Evolutionary conservation across 371 early-diverging fungal genomes (phyloP).

Genomic region (Mortierella sp.): DNA sequence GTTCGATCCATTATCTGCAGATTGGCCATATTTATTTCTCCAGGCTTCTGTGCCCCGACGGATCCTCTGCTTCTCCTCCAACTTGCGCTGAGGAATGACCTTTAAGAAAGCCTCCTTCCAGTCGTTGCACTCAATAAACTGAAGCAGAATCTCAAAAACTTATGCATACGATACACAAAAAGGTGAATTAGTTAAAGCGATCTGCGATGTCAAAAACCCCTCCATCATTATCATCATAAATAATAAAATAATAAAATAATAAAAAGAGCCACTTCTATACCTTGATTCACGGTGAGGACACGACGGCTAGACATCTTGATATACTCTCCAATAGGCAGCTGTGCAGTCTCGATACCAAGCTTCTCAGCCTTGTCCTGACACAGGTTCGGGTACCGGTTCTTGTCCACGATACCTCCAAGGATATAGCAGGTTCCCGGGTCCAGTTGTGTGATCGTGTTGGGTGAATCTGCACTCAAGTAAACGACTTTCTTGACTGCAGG

Average conservation of each 20-base stretch:
- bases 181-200: not conserved
- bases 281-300: conserved; percentile 94
- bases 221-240: too few species aligned
- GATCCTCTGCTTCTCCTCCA: conserved; percentile 61
- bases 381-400: conserved; percentile 80
- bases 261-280: conserved; percentile 42
- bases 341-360: conserved; percentile 81
- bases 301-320: conserved; percentile 82
- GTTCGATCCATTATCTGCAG: conserved; percentile 9
- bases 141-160: conserved; percentile 86
- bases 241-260: not conserved
- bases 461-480: conserved; percentile 93
- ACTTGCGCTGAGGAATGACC: conserved; percentile 89
- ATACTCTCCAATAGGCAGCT: conserved; percentile 89
- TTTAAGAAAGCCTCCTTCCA: conserved; percentile 88
- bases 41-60: conserved; percentile 48
- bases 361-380: conserved; percentile 83
- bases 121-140: conserved; percentile 75
- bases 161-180: conserved; percentile 1
- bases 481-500: conserved; percentile 69
- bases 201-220: too few species aligned
- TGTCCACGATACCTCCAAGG: conserved; percentile 96
- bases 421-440: conserved; percentile 84
- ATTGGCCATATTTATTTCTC: conserved; percentile 18
- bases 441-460: conserved; percentile 71